A percentile compares a stretch with the other conserved stretches of the same genome.
Evolutionary conservation across 768 basidiomycete species (phyloP).

Genomic region (Tulasnella sp.): DNA sequence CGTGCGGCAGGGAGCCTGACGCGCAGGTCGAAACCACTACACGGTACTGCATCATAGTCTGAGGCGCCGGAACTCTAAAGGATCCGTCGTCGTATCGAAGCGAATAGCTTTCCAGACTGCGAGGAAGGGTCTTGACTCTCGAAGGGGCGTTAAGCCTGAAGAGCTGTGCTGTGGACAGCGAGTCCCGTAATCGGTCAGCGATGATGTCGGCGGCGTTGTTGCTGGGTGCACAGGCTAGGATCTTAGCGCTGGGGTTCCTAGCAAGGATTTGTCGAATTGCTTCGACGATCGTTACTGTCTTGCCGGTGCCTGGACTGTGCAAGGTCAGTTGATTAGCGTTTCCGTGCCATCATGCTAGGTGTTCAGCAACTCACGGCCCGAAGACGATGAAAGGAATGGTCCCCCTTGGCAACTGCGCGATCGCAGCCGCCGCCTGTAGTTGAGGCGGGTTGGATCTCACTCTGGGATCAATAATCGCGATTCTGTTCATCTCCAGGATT

Average conservation of each 20-base stretch:
- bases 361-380: conserved; percentile 27
- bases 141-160: conserved; percentile 32
- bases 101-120: conserved; percentile 1
- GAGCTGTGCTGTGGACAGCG: neutral
- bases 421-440: conserved; percentile 21
- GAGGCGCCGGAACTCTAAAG: conserved; percentile 40
- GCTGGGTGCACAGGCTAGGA: conserved; percentile 24
- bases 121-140: neutral
- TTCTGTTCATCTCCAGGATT: neutral
- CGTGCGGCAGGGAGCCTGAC: conserved; percentile 54
- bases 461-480: conserved; percentile 26
- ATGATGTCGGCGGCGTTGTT: conserved; percentile 31
- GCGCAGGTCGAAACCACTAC: conserved; percentile 63
- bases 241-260: neutral
- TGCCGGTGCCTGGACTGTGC: conserved; percentile 22
- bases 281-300: conserved; percentile 26
- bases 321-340: too few species aligned
- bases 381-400: conserved; percentile 28
- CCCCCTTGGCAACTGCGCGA: conserved; percentile 9
- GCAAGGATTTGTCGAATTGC: conserved; percentile 17
- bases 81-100: neutral
- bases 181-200: neutral
- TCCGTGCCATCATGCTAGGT: too few species aligned
- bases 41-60: conserved; percentile 44
- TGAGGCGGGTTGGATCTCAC: conserved; percentile 24